Conservation (phyloP, 345 rosid genomes). For the Moricandia arvensis region DNA sequence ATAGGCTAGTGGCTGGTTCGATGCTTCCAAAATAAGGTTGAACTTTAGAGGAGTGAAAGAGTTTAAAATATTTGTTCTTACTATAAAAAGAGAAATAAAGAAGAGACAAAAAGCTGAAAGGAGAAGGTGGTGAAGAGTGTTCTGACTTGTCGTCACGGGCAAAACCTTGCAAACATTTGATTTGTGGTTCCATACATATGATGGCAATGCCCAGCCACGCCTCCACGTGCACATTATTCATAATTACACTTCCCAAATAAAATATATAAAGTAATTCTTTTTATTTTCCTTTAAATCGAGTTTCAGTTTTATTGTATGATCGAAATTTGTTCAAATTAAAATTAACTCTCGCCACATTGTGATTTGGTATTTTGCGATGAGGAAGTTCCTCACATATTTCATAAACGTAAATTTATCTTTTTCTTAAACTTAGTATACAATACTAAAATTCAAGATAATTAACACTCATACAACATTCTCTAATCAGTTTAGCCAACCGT, state of each 20-base stretch:
- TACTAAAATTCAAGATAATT: too few species aligned
- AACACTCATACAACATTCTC: background rate
- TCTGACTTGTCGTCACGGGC: slow-evolving; percentile 30
- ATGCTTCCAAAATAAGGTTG: background rate
- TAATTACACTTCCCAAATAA: slow-evolving; percentile 7
- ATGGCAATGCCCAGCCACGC: slow-evolving; percentile 37
- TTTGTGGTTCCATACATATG: slow-evolving; percentile 24
- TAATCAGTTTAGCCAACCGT: background rate
- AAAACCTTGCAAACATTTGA: slow-evolving; percentile 23
- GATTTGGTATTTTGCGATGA: background rate
- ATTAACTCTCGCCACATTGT: background rate
- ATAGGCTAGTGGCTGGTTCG: background rate
- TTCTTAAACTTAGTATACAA: too few species aligned
- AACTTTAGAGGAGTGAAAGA: background rate
- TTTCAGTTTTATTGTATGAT: background rate
- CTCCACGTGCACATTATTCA: slow-evolving; percentile 37
- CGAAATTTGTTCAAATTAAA: background rate
- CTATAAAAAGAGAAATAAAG: background rate
- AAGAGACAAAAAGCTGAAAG: slow-evolving; percentile 38
- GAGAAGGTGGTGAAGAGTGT: slow-evolving; percentile 33
- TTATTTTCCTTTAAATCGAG: background rate
- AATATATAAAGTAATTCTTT: background rate
- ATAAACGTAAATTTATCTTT: background rate
- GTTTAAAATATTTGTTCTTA: background rate
- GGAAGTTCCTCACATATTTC: background rate